Percentiles rank a stretch among this genome's conserved stretches.
Conservation (phyloP, 108 stramenopile species). For the Discostella stelligeroides region DNA sequence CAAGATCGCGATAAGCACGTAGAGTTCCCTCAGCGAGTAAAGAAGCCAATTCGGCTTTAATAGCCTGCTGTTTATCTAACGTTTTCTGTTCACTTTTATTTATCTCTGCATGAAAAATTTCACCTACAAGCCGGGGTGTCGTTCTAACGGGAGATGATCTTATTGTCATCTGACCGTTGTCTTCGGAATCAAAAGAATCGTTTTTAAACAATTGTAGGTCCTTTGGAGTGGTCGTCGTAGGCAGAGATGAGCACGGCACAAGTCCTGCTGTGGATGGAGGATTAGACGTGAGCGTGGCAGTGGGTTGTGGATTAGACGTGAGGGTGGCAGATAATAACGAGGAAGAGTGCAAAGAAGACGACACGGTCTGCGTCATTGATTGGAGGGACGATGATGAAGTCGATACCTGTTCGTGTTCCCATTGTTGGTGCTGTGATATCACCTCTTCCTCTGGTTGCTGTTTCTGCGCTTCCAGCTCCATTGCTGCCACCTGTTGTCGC, state of each 20-base stretch:
- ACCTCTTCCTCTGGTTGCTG: neutral
- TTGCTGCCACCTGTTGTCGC: conserved; percentile 11
- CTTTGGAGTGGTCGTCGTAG: too few species aligned
- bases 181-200: neutral
- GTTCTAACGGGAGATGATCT: neutral
- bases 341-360: neutral
- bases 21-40: conserved; percentile 83
- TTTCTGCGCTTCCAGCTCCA: conserved; percentile 1
- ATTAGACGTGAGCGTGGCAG: too few species aligned
- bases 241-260: too few species aligned
- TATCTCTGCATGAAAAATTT: neutral
- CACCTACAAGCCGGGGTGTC: neutral
- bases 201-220: too few species aligned
- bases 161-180: neutral
- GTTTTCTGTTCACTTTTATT: neutral
- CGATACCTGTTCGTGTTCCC: neutral
- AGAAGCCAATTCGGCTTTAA: conserved; percentile 70
- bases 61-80: conserved; percentile 4
- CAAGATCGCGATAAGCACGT: conserved; percentile 81
- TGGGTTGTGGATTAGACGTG: too few species aligned
- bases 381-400: conserved; percentile 4
- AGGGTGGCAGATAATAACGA: too few species aligned
- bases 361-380: too few species aligned
- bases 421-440: neutral
- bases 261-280: too few species aligned